A percentile compares a stretch with the other conserved stretches of the same genome.
These are phyloP conservation scores for Kazachstania africana DNA, from an alignment of 805 yeast genomes.

Conservation along the genomic window DNA sequence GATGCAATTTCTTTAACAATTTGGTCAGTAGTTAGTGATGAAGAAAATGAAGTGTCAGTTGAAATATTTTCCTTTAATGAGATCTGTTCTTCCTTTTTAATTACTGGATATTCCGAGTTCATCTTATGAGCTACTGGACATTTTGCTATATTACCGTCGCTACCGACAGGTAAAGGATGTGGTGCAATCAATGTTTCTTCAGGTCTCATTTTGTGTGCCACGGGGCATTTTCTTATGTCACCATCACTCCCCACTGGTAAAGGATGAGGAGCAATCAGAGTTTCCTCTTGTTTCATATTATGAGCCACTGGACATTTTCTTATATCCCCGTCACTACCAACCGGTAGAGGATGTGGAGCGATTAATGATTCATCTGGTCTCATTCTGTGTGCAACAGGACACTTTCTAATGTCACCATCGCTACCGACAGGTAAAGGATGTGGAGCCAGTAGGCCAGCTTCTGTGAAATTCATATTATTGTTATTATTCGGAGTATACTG, in stretches of 20 bases:
- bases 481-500: background rate
- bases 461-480: background rate
- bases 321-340: slow-evolving; percentile 1
- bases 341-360: slow-evolving; percentile 5
- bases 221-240: slow-evolving; percentile 9
- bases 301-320: slow-evolving; percentile 13
- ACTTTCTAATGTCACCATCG: background rate
- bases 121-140: slow-evolving; percentile 17
- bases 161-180: no score
- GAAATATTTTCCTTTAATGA: background rate
- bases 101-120: background rate
- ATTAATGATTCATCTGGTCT: background rate
- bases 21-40: slow-evolving; percentile 12
- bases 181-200: no score
- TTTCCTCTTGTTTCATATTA: slow-evolving; percentile 1
- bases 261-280: slow-evolving; percentile 2
- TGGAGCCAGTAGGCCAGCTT: background rate
- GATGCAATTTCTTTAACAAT: slow-evolving; percentile 24
- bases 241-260: slow-evolving; percentile 2
- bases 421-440: background rate
- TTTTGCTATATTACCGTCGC: slow-evolving; percentile 9
- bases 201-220: slow-evolving; percentile 7
- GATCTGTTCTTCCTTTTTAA: background rate
- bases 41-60: no score
- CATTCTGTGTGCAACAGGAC: background rate